These are phyloP conservation scores for Cordyceps sp. DNA, from an alignment of 2,329 filamentous ascomycete genomes.

Conservation along the genomic window DNA sequence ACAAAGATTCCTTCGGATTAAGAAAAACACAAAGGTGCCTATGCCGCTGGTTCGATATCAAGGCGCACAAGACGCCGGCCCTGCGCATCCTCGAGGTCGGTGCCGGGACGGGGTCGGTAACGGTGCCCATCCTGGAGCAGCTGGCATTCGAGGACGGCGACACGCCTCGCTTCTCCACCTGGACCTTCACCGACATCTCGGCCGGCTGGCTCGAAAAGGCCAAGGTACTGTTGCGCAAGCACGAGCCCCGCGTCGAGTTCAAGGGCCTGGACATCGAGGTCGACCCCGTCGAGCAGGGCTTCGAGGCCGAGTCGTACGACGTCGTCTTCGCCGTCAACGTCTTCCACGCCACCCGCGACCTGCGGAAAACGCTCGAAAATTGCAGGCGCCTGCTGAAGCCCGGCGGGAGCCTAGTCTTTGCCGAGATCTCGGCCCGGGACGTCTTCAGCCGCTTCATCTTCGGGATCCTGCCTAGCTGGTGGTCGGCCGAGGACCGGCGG, in stretches of 20 bases:
- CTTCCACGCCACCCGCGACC: background rate
- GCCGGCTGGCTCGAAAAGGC: background rate
- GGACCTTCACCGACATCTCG: background rate
- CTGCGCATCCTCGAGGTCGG: background rate
- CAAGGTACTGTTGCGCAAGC: background rate
- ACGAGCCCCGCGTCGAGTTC: background rate
- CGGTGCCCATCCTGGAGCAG: background rate
- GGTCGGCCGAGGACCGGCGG: slow-evolving; percentile 1
- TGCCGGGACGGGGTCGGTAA: background rate
- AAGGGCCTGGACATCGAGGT: background rate
- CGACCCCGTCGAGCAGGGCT: background rate
- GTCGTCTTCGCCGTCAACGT: background rate
- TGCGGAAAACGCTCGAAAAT: background rate
- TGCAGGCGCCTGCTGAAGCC: background rate
- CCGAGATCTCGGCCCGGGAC: too few relatives aligned
- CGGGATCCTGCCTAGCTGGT: slow-evolving; percentile 1
- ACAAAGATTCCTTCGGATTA: slow-evolving; percentile 1
- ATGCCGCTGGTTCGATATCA: too few relatives aligned
- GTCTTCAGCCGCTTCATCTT: too few relatives aligned
- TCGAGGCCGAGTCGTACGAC: background rate
- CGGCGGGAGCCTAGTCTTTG: background rate
- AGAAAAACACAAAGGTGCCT: too few relatives aligned
- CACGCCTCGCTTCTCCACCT: background rate
- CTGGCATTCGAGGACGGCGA: background rate
- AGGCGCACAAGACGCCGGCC: background rate